Evolutionary conservation across 2,329 filamentous ascomycete species (phyloP), one percentile per base, ranked within the genome.

Genomic region (Aspergillus piperis): DNA sequence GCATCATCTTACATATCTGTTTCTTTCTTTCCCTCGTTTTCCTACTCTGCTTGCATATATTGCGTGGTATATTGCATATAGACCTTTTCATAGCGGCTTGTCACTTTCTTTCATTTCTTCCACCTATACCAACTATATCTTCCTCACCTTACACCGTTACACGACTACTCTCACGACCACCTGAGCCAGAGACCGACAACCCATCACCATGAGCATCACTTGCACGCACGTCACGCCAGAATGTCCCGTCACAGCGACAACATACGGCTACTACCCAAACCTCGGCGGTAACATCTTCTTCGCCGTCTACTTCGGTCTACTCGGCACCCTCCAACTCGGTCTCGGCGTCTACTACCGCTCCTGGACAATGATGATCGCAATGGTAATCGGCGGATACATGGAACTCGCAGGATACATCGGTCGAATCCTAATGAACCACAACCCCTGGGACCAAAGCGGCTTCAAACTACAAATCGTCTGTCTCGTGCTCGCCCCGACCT

Each of bases 401-500:
- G 84, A 86, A 67, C 71, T 80, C 27, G 70, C 85, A 1, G 86
- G 86, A 8, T 88, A 88, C 66, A 74, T 78, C 11, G 84, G 83
- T 2, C 79, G 85, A 21, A 68, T 87, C 32, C 71, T 83, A 63
- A 77, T 87, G 71, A 73, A 83, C 70, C 66, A 77, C 54, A 83
- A 86, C 64, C 82, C 83, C 0, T 87, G 82, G 73, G 71, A 75
- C 39, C 64, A 73, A 3, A 64, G 74, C 17, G 79, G 77, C 0
- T 87, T 87, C 67, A 74, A 86, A 53, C 71, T 83, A 64, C 84
- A 81, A 63, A 83, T 87, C 54, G 81, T 83, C 65, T 81, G 79
- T 60, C 72, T 87, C 21, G 84, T 85, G 47, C 81, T 88, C 32
- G 82, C 80, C 0, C 84, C 84, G 6, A 85, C 82, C 19, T 87